These are phyloP conservation scores for Parsonsia alboflavescens DNA, from an alignment of 257 asterid species.

Conservation along the genomic window DNA sequence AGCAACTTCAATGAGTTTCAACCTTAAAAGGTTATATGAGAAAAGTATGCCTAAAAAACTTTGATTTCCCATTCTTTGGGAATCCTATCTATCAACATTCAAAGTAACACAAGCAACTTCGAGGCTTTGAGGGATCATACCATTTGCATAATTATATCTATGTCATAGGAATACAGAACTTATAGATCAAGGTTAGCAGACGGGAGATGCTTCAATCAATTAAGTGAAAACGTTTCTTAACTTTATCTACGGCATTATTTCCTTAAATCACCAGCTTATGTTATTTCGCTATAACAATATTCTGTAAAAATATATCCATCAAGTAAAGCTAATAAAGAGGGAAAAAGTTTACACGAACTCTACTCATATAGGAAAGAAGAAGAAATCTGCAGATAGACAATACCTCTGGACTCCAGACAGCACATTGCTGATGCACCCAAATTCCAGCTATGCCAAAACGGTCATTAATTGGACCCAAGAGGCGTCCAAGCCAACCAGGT, in stretches of 20 bases:
- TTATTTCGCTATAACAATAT: neutral
- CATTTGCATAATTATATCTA: neutral
- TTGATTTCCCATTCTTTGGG: neutral
- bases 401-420: conserved; percentile 99
- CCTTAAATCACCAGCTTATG: neutral
- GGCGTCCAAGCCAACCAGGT: conserved; percentile 94
- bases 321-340: neutral
- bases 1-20: neutral
- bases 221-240: neutral
- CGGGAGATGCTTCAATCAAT: neutral
- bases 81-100: neutral
- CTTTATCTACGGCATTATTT: neutral
- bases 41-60: neutral
- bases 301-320: neutral
- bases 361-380: neutral
- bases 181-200: too few species aligned
- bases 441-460: conserved; percentile 95
- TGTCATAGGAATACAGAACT: neutral
- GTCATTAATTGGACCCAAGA: conserved; percentile 91
- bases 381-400: conserved; percentile 14
- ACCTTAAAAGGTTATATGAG: neutral
- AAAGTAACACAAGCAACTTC: neutral
- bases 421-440: conserved; percentile 99
- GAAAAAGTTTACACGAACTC: neutral
- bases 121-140: neutral